Evolutionary conservation across 768 basidiomycete species (phyloP).

Genomic region (Pleurotus ostreatus): DNA sequence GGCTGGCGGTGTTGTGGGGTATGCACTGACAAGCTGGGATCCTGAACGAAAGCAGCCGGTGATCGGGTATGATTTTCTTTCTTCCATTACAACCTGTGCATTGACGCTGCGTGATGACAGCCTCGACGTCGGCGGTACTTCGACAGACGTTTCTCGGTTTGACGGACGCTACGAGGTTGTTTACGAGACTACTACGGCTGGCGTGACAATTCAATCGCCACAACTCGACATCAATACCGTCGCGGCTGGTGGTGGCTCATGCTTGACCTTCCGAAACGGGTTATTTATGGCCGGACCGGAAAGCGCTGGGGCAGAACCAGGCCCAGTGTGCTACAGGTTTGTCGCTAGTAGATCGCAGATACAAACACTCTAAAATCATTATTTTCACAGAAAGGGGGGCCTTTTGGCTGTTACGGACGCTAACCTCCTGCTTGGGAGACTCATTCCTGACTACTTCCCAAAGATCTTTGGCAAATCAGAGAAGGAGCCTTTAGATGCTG

Average conservation of each 20-base stretch:
- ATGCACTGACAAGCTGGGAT: conserved; percentile 91
- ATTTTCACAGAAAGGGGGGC: conserved; percentile 70
- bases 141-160: conserved; percentile 92
- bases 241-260: conserved; percentile 91
- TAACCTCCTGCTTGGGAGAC: conserved; percentile 83
- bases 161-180: conserved; percentile 89
- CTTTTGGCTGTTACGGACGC: conserved; percentile 92
- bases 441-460: conserved; percentile 89
- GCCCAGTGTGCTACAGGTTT: conserved; percentile 86
- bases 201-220: conserved; percentile 87
- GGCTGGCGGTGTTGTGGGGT: conserved; percentile 95
- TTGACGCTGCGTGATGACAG: conserved; percentile 28
- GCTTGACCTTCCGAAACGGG: conserved; percentile 85
- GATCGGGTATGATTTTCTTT: conserved; percentile 61
- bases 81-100: too few species aligned
- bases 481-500: conserved; percentile 75
- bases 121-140: conserved; percentile 92
- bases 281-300: conserved; percentile 90
- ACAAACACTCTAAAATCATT: too few species aligned
- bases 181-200: conserved; percentile 94
- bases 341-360: conserved; percentile 15
- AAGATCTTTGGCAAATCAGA: conserved; percentile 92
- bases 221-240: conserved; percentile 96
- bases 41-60: conserved; percentile 63
- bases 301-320: conserved; percentile 91